A percentile compares a stretch with the other conserved stretches of the same genome.
Conservation (phyloP, 345 rosid genomes). For the Pelargonium nanum region DNA sequence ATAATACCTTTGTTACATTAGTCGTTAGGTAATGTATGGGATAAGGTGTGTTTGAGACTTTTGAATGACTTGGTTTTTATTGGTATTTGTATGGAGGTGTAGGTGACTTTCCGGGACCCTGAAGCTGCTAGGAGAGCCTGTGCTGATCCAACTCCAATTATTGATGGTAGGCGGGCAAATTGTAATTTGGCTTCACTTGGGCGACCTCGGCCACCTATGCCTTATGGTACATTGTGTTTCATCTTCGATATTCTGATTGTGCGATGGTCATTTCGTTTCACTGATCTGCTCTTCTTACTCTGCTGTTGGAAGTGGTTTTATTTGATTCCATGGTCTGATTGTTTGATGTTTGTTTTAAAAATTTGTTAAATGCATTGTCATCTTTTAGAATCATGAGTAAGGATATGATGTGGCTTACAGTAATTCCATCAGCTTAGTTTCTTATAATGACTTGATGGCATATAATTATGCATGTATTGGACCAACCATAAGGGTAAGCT, state of each 20-base stretch:
- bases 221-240: slow-evolving; percentile 36
- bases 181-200: slow-evolving; percentile 97
- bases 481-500: not conserved
- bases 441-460: not conserved
- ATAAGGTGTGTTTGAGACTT: not conserved
- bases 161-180: slow-evolving; percentile 92
- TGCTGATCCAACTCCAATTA: slow-evolving; percentile 67
- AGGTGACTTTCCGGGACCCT: slow-evolving; percentile 96
- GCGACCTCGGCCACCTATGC: slow-evolving; percentile 51
- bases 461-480: not conserved
- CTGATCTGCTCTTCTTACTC: not conserved
- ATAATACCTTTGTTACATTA: no score
- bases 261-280: slow-evolving; percentile 1
- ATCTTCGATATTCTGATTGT: slow-evolving; percentile 24
- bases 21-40: no score
- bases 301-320: not conserved
- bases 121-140: slow-evolving; percentile 97
- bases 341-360: not conserved
- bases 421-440: no score
- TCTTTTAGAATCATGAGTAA: not conserved
- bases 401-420: no score
- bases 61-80: slow-evolving; percentile 31
- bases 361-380: not conserved
- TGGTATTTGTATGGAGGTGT: slow-evolving; percentile 56
- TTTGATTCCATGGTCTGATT: not conserved